Conservation (phyloP, 2,329 filamentous ascomycete species). For the Colletotrichum orchidophilum region DNA sequence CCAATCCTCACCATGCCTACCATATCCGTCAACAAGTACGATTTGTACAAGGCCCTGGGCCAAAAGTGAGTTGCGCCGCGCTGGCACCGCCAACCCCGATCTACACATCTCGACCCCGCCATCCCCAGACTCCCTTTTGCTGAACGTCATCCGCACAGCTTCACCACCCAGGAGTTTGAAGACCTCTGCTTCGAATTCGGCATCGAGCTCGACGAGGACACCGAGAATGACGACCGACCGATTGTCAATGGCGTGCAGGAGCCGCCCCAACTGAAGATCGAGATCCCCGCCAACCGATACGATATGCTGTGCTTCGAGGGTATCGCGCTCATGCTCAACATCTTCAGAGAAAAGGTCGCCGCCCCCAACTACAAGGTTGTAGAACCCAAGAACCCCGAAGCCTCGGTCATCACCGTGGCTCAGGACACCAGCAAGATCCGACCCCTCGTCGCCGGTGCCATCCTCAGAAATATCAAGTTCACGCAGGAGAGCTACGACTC, state of each 20-base stretch:
- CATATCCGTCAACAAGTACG: constrained; percentile 95
- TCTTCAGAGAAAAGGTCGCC: constrained; percentile 82
- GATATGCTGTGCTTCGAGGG: constrained; percentile 98
- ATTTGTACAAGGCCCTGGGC: constrained; percentile 91
- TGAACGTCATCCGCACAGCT: constrained; percentile 59
- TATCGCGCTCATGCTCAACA: constrained; percentile 93
- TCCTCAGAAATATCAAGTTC: constrained; percentile 91
- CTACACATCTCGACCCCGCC: constrained; percentile 23
- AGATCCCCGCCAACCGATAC: constrained; percentile 94
- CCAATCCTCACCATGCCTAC: constrained; percentile 78
- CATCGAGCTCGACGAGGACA: constrained; percentile 98
- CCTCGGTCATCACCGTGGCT: constrained; percentile 83
- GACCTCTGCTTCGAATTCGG: constrained; percentile 98
- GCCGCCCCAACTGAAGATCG: constrained; percentile 94
- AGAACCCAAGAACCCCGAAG: constrained; percentile 75
- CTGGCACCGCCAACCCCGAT: constrained; percentile 4
- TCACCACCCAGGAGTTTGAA: constrained; percentile 94
- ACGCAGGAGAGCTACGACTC: constrained; percentile 91
- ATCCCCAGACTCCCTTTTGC: constrained; percentile 30
- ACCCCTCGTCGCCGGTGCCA: constrained; percentile 88
- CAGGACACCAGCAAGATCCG: constrained; percentile 81
- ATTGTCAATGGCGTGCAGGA: constrained; percentile 83
- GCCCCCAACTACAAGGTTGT: constrained; percentile 84
- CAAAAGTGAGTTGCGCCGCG: constrained; percentile 71
- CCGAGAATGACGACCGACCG: constrained; percentile 77